A percentile compares a stretch with the other conserved stretches of the same genome.
phyloP scores from a whole-genome alignment of 169 alveolate species.

The Plasmodium gaboni region DNA sequence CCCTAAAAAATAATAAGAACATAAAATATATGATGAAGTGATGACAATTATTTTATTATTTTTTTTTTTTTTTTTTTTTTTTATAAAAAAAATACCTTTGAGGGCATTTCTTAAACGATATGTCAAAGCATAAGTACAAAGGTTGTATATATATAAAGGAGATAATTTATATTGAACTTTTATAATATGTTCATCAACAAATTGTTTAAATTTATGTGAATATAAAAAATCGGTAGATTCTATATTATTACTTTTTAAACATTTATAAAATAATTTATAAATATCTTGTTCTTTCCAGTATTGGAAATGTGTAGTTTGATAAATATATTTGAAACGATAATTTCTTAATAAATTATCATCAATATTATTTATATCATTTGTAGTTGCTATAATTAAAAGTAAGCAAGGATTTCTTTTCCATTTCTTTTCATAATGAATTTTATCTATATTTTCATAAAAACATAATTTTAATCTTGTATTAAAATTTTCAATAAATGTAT shows the following conservation, averaged over 20 bases:
- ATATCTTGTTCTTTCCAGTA: slow-evolving; percentile 35
- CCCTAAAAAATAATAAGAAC: slow-evolving; percentile 2
- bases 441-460: slow-evolving; percentile 56
- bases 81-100: slow-evolving; percentile 6
- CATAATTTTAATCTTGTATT: slow-evolving; percentile 50
- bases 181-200: slow-evolving; percentile 27
- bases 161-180: slow-evolving; percentile 9
- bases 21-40: no score
- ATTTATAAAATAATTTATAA: slow-evolving; percentile 16
- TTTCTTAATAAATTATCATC: slow-evolving; percentile 27
- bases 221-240: slow-evolving; percentile 12
- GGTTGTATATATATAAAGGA: slow-evolving; percentile 31
- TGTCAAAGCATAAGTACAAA: slow-evolving; percentile 20
- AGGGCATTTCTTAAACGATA: slow-evolving; percentile 4
- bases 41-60: no score
- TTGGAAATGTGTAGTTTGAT: slow-evolving; percentile 15
- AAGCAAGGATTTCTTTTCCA: slow-evolving; percentile 15
- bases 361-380: slow-evolving; percentile 25
- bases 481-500: slow-evolving; percentile 2
- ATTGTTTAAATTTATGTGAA: slow-evolving; percentile 13
- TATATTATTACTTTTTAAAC: slow-evolving; percentile 21
- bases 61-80: slow-evolving; percentile 1
- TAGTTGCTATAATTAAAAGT: slow-evolving; percentile 34
- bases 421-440: slow-evolving; percentile 29
- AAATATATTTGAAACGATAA: slow-evolving; percentile 27